Percentiles rank a stretch among this genome's conserved stretches.
Conservation (phyloP, 441 rosid genomes). For the Hura crepitans region DNA sequence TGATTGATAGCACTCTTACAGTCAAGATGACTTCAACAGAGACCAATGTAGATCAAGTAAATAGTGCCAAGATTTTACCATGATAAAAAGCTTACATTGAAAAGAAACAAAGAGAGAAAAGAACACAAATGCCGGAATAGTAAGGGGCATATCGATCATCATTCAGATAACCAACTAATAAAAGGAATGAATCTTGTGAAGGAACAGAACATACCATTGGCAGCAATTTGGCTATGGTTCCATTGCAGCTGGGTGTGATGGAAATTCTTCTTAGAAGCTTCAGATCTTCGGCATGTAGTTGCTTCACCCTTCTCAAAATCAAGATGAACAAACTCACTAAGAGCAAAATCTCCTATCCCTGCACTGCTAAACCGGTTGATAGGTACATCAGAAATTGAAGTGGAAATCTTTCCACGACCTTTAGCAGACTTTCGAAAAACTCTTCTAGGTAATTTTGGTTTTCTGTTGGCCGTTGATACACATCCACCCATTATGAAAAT, state of each 20-base stretch:
- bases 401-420: conserved; percentile 48
- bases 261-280: conserved; percentile 53
- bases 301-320: conserved; percentile 59
- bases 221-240: conserved; percentile 78
- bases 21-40: neutral
- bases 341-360: conserved; percentile 48
- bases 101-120: no score
- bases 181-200: neutral
- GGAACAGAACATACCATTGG: conserved; percentile 42
- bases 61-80: neutral
- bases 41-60: neutral
- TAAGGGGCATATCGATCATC: no score
- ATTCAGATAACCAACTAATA: neutral
- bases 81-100: neutral
- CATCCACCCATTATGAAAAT: conserved; percentile 68
- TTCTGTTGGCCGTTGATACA: conserved; percentile 44
- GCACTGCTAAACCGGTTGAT: conserved; percentile 47
- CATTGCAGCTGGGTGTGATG: conserved; percentile 78
- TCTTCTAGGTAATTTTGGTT: conserved; percentile 28
- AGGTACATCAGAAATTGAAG: conserved; percentile 47
- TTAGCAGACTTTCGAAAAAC: conserved; percentile 34
- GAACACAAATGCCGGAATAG: no score
- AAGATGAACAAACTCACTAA: conserved; percentile 58
- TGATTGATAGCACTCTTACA: neutral
- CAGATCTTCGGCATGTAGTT: conserved; percentile 60